These are phyloP conservation scores for Asterionellopsis glacialis DNA, from an alignment of 108 stramenopile genomes.

Conservation along the genomic window DNA sequence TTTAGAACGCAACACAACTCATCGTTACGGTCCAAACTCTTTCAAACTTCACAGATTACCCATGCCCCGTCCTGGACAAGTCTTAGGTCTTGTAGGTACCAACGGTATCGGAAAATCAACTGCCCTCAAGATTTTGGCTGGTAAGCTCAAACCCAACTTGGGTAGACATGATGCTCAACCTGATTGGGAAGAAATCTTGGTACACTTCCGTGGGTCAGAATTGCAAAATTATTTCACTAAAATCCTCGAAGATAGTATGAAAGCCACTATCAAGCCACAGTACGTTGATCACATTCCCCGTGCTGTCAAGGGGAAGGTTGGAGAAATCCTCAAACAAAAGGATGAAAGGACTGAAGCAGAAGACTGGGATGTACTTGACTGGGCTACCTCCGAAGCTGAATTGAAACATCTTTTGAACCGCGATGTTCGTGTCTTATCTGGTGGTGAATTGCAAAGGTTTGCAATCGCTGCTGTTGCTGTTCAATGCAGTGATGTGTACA, in stretches of 20 bases:
- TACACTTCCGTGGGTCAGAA: conserved; percentile 96
- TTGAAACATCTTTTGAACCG: conserved; percentile 91
- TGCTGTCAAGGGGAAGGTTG: conserved; percentile 84
- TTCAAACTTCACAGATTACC: conserved; percentile 99
- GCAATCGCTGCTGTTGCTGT: conserved; percentile 92
- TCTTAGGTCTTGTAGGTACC: conserved; percentile 96
- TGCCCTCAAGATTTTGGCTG: conserved; percentile 95
- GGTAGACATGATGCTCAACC: conserved; percentile 92
- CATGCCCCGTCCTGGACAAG: conserved; percentile 96
- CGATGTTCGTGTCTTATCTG: conserved; percentile 89
- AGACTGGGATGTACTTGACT: conserved; percentile 65
- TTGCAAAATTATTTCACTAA: conserved; percentile 99
- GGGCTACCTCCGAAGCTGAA: conserved; percentile 78
- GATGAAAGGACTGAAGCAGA: conserved; percentile 73
- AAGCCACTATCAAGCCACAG: conserved; percentile 99
- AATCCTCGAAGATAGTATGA: conserved; percentile 96
- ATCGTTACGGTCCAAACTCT: conserved; percentile 98
- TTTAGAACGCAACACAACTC: conserved; percentile 92
- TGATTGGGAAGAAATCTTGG: conserved; percentile 97
- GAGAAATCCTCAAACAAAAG: conserved; percentile 82
- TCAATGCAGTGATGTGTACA: conserved; percentile 95
- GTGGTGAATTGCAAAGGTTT: conserved; percentile 98
- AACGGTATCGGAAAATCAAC: conserved; percentile 98
- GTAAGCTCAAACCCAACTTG: conserved; percentile 98
- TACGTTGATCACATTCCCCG: conserved; percentile 98